Evolutionary conservation across 2,329 filamentous ascomycete species (phyloP).

Genomic region (Coniochaeta ligniaria): DNA sequence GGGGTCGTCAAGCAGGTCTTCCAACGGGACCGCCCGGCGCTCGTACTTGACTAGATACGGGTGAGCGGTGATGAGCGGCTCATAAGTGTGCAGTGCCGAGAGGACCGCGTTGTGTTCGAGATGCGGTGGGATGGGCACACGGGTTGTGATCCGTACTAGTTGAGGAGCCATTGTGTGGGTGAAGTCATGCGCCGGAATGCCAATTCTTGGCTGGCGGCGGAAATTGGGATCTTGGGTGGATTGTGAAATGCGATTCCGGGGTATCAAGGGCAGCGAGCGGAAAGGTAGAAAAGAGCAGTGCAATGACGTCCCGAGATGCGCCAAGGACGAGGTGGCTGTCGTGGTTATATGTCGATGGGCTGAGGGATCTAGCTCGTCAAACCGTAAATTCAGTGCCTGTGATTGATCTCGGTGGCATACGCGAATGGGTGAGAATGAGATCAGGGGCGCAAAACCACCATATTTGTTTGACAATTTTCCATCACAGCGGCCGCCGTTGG

Average conservation of each 20-base stretch:
- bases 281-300: neutral
- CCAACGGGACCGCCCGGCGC: conserved; percentile 22
- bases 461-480: neutral
- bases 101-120: conserved; percentile 29
- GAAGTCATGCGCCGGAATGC: neutral
- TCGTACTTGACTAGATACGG: conserved; percentile 29
- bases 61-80: conserved; percentile 32
- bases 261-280: neutral
- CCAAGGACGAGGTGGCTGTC: neutral
- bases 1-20: conserved; percentile 28
- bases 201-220: neutral
- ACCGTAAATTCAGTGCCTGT: neutral
- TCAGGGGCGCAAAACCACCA: neutral
- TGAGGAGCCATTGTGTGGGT: conserved; percentile 19
- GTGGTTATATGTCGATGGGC: neutral
- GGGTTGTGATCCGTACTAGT: conserved; percentile 25
- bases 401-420: neutral
- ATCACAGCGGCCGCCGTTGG: neutral
- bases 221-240: neutral
- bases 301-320: neutral
- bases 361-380: neutral
- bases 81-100: conserved; percentile 29
- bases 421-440: neutral
- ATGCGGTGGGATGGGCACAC: conserved; percentile 32
- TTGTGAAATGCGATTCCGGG: neutral